Base-by-base conservation (phyloP, 2,329 filamentous ascomycete species). In the Leptographium procerum region DNA sequence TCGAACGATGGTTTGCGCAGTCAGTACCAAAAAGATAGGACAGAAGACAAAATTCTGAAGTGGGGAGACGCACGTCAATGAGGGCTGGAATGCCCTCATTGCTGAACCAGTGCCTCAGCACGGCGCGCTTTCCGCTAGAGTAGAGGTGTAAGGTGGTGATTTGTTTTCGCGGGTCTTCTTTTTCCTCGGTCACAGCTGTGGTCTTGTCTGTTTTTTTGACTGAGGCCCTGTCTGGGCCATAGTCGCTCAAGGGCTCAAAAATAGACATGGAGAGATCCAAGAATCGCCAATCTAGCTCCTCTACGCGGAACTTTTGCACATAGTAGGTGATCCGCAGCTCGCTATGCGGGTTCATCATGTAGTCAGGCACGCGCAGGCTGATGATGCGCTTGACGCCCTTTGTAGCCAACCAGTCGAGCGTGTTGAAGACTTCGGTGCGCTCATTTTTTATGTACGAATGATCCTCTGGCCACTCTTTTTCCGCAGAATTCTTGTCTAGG, bases 241-340 rank as follows among this genome's bases (percentile, higher is more conserved):
- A n/a, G n/a, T n/a, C n/a, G n/a, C n/a, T n/a, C n/a, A n/a, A n/a
- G n/a, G n/a, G n/a, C n/a, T n/a, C n/a, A n/a, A 61, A 59, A 16
- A 57, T 55, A 9, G 28, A 29, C 29, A 61, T 13, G 10, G 60
- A 59, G 13, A 61, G 40, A 28, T 61, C 60, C 36, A 61, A 58
- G 40, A 58, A 33, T 33, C 58, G 55, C 60, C 60, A 61, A 48
- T 61, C 60, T 10, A 61, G 56, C 52, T 45, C 53, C 29, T 59
- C 60, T 34, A 61, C 60, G 13, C 47, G 47, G 56, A 61, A 61
- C 34, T 11, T 22, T 50, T 40, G 24, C 58, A 59, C 6, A n/a
- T 28, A 1, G 22, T 11, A 3, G n/a, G 59, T 55, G 52, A 62
- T 62, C 45, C 40, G 33, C 14, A 57, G 24, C 55, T 62, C 60